A percentile compares a stretch with the other conserved stretches of the same genome.
Conservation (phyloP, 768 basidiomycete genomes). For the Auricularia sp. region DNA sequence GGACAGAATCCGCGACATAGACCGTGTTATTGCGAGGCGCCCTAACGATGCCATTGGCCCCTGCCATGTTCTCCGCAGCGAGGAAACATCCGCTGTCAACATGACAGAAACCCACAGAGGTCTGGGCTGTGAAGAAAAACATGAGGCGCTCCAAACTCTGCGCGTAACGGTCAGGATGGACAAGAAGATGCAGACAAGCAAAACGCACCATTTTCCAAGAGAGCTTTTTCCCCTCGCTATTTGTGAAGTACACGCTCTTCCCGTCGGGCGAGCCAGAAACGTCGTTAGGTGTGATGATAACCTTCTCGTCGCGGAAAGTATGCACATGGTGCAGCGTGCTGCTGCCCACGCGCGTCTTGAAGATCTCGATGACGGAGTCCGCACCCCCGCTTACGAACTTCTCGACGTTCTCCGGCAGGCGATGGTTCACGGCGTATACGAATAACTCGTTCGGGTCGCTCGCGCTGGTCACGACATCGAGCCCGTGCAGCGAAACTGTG, state of each 20-base stretch:
- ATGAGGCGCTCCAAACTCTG: neutral
- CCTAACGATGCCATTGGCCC: constrained; percentile 50
- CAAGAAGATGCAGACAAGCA: neutral
- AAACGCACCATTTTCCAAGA: neutral
- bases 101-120: constrained; percentile 58
- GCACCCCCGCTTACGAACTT: constrained; percentile 40
- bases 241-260: constrained; percentile 57
- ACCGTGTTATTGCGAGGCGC: constrained; percentile 33
- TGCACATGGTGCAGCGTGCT: constrained; percentile 38
- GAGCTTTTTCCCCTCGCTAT: constrained; percentile 47
- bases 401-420: constrained; percentile 31
- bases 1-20: constrained; percentile 42
- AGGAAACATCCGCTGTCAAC: constrained; percentile 48
- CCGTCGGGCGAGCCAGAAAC: constrained; percentile 56
- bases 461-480: constrained; percentile 54
- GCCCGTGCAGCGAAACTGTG: constrained; percentile 51
- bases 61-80: constrained; percentile 39
- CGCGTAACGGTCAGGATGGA: neutral
- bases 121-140: constrained; percentile 9
- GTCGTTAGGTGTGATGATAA: constrained; percentile 63
- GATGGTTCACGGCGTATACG: constrained; percentile 66
- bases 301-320: constrained; percentile 41
- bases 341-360: constrained; percentile 40
- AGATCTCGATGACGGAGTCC: constrained; percentile 65
- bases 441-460: constrained; percentile 40